Conservation (phyloP, 768 basidiomycete genomes). For the Trametes sanguinea region DNA sequence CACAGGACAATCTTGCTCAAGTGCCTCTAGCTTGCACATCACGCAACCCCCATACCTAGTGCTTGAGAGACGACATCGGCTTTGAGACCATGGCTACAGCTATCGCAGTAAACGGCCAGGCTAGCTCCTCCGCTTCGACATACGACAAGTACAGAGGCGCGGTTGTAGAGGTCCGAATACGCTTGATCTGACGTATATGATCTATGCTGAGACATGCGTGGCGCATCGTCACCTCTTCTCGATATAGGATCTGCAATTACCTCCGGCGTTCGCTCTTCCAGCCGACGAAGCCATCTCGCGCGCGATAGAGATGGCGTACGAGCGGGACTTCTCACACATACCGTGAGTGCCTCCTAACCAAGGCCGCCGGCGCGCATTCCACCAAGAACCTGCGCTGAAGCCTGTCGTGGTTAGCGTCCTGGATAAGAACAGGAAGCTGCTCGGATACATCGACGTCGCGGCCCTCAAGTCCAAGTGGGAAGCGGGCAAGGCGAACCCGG, state of each 20-base stretch:
- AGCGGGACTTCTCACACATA: slow-evolving; percentile 92
- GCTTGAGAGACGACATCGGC: background rate
- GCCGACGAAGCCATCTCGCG: slow-evolving; percentile 67
- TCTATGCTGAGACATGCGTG: background rate
- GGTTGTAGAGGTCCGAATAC: slow-evolving; percentile 72
- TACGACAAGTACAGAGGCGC: slow-evolving; percentile 79
- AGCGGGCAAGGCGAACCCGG: slow-evolving; percentile 67
- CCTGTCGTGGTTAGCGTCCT: slow-evolving; percentile 57
- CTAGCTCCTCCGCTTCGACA: slow-evolving; percentile 6
- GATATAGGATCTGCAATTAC: slow-evolving; percentile 72
- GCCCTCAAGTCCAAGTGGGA: slow-evolving; percentile 79
- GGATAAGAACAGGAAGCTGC: slow-evolving; percentile 65
- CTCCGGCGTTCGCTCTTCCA: slow-evolving; percentile 85
- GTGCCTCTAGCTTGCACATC: background rate
- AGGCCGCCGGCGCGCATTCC: background rate
- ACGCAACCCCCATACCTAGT: background rate
- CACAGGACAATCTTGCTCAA: background rate
- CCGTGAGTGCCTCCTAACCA: slow-evolving; percentile 55
- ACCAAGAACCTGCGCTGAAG: background rate
- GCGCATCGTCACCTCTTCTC: background rate
- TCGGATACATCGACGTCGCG: slow-evolving; percentile 85
- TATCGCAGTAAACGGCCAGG: background rate
- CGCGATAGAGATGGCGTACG: slow-evolving; percentile 87
- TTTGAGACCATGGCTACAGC: slow-evolving; percentile 3
- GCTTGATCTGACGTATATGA: too few species aligned